Conservation (phyloP, 108 stramenopile genomes). For the Schizochytrium sp. region DNA sequence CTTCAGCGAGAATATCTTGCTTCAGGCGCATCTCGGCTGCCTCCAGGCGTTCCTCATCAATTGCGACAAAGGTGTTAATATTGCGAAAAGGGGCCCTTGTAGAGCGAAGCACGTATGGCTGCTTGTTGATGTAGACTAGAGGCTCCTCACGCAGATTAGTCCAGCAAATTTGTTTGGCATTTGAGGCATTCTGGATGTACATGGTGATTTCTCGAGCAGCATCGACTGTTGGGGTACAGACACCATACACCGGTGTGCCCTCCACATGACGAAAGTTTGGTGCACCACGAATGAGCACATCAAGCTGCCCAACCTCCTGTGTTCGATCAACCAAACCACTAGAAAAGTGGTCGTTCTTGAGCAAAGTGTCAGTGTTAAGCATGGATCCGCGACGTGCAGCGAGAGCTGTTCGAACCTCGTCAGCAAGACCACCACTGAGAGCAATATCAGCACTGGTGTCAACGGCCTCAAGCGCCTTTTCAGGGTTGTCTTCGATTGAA, state of each 20-base stretch:
- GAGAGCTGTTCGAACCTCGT: slow-evolving; percentile 20
- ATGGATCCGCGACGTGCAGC: slow-evolving; percentile 45
- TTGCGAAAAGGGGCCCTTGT: slow-evolving; percentile 4
- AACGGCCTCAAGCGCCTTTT: slow-evolving; percentile 37
- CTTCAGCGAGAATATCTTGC: slow-evolving; percentile 43
- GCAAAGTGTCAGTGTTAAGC: slow-evolving; percentile 57
- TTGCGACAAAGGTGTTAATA: background rate
- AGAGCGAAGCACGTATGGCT: slow-evolving; percentile 37
- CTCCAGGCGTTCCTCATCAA: slow-evolving; percentile 48
- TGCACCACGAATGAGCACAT: slow-evolving; percentile 19
- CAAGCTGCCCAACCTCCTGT: background rate
- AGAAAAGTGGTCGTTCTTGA: slow-evolving; percentile 45
- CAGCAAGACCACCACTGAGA: slow-evolving; percentile 1
- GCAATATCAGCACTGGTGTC: slow-evolving; percentile 12
- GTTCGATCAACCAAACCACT: slow-evolving; percentile 19
- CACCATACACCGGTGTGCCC: slow-evolving; percentile 55
- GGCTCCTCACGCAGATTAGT: slow-evolving; percentile 57
- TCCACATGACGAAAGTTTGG: slow-evolving; percentile 61
- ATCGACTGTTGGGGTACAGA: slow-evolving; percentile 53
- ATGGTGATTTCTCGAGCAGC: slow-evolving; percentile 19
- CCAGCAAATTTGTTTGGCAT: slow-evolving; percentile 30
- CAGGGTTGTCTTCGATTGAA: slow-evolving; percentile 27
- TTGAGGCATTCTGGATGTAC: slow-evolving; percentile 59
- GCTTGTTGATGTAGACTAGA: slow-evolving; percentile 58
- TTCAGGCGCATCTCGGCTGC: slow-evolving; percentile 60